phyloP scores from a whole-genome alignment of 345 rosid species.

The Ceriops zippeliana region DNA sequence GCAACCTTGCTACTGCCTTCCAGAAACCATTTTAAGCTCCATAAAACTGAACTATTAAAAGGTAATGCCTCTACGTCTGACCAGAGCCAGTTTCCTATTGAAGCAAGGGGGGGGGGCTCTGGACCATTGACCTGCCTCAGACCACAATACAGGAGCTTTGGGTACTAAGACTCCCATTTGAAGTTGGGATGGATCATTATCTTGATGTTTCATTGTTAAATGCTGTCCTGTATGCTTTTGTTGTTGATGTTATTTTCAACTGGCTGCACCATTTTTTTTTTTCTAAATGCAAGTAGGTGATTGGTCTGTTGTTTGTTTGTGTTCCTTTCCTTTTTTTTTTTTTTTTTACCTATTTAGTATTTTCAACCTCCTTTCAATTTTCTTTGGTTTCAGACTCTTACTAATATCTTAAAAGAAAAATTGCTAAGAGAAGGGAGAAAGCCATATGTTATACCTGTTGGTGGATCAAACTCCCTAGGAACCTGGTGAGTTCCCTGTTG shows the following conservation, averaged over 20 bases:
- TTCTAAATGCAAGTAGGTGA: background rate
- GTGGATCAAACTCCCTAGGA: conserved; percentile 91
- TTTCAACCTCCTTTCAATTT: background rate
- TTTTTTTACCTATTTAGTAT: too few species aligned
- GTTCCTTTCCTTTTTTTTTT: too few species aligned
- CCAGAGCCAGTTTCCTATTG: too few species aligned
- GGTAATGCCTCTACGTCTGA: too few species aligned
- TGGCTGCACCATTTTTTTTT: background rate
- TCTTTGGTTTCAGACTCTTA: conserved; percentile 53
- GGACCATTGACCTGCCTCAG: too few species aligned
- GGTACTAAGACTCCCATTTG: background rate
- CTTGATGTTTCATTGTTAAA: background rate
- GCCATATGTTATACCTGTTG: conserved; percentile 92
- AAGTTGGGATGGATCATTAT: background rate
- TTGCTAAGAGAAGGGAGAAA: conserved; percentile 72
- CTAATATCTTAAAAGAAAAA: conserved; percentile 66
- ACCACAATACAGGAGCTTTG: too few species aligned
- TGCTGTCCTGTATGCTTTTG: background rate
- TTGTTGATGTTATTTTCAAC: background rate
- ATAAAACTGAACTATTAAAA: too few species aligned
- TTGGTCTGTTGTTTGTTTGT: too few species aligned
- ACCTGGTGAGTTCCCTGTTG: conserved; percentile 56
- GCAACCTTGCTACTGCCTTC: too few species aligned
- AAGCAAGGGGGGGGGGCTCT: too few species aligned
- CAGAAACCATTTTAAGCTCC: too few species aligned